phyloP scores from a whole-genome alignment of 2,329 filamentous ascomycete species.

The Cercospora beticola region DNA sequence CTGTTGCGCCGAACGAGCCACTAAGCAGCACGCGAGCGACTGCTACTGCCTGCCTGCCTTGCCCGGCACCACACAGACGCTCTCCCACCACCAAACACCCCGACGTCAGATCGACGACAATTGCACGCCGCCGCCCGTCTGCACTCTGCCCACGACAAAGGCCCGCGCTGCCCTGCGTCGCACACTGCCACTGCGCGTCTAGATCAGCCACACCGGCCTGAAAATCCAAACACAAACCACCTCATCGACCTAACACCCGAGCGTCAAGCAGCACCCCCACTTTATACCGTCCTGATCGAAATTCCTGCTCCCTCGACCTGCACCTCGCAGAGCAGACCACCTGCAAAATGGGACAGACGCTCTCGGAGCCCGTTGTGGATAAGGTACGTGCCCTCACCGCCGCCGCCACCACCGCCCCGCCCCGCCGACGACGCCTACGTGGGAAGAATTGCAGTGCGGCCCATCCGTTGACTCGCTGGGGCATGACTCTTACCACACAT shows the following conservation, averaged over 20 bases:
- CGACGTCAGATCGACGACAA: neutral
- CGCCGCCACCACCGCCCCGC: constrained; percentile 1
- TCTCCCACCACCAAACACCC: neutral
- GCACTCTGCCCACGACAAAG: neutral
- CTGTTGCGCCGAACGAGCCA: neutral
- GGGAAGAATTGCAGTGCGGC: neutral
- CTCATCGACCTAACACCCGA: neutral
- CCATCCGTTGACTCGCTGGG: neutral
- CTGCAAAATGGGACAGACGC: constrained; percentile 89
- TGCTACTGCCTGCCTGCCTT: neutral
- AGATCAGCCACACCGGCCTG: neutral
- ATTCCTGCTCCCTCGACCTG: neutral
- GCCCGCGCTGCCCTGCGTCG: neutral
- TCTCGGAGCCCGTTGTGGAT: constrained; percentile 97
- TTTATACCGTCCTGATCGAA: neutral
- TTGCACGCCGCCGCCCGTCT: neutral
- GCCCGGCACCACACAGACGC: neutral
- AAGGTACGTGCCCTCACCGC: constrained; percentile 66
- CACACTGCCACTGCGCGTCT: neutral
- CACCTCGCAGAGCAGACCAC: neutral
- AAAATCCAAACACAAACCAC: neutral
- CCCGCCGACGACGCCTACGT: neutral
- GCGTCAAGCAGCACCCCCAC: neutral
- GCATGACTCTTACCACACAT: neutral
- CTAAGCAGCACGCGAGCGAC: neutral